Base-by-base conservation (phyloP, 768 basidiomycete species). In the Trametes elegans region DNA sequence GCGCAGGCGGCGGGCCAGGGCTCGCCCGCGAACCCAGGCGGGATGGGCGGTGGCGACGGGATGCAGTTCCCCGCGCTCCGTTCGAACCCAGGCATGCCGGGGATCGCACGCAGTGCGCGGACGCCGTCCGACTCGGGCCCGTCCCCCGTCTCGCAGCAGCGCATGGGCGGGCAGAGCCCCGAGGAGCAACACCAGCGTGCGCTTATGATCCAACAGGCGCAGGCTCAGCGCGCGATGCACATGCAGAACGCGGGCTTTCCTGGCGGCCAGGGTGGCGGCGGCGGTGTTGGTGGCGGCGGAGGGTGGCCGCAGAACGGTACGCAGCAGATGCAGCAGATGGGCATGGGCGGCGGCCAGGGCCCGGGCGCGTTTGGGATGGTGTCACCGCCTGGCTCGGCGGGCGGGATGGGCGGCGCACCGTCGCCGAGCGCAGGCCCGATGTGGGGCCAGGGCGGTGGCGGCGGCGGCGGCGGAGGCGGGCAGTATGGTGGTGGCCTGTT, bases 51-150 rank as follows among this genome's bases (percentile, higher is more conserved):
- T 0, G 10, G 61, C 60, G 69, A 46, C 64, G 70, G 62, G 70
- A 74, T 40, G 23, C 62, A 62, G 50, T 79, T 80, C 54, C 76
- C 81, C 11, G 73, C 75, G 5, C 69, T 85, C 27, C 76, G 83
- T 18, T 84, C 84, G 36, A 85, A 82, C 64, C 71, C 76, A 36
- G 68, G 80, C 19, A 84, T 89, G 49, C 87, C 86, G 0, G 87
- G 87, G 11, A 90, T 90, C 48, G 85, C 88, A 19, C 76, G 88
- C 62, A 88, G 83, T 61, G 80, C 82, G 45, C 77, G 87, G 51
- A 89, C 88, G 36, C 88, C 88, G n/a, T 83, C 86, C 16, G 88
- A 90, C 56, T 73, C 77, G 31, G 72, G 74, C 2, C 73, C 73
- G 50, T 78, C 76, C 2, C 76, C 76, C 1, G 72, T 59, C n/a